Conservation (phyloP, 1,139 yeast species). For the Hemisphaericaspora lyxosophila region DNA sequence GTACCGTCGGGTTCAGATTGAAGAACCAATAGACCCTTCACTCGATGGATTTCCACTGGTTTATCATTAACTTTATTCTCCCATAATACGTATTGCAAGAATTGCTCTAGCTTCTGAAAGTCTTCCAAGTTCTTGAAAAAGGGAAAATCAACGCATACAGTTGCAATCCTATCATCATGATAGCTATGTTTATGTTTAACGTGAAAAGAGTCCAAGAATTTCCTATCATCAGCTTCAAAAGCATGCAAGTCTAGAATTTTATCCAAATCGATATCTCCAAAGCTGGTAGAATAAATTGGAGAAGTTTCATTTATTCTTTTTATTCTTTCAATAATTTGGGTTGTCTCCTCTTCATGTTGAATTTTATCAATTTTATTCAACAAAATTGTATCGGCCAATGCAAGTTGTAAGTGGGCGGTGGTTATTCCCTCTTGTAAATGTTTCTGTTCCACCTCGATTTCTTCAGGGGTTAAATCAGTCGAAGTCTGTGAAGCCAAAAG, state of each 20-base stretch:
- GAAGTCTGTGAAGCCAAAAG: conserved; percentile 21
- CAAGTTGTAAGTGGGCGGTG: conserved; percentile 87
- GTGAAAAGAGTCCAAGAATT: conserved; percentile 26
- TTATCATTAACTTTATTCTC: conserved; percentile 46
- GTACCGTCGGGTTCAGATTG: conserved; percentile 19
- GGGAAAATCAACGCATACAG: conserved; percentile 58
- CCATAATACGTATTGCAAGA: conserved; percentile 72
- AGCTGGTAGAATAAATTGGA: conserved; percentile 65
- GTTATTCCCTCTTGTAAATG: conserved; percentile 54
- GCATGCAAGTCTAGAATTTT: conserved; percentile 78
- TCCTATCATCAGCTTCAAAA: conserved; percentile 52
- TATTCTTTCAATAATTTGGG: conserved; percentile 39
- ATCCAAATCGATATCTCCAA: conserved; percentile 63
- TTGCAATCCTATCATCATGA: conserved; percentile 59
- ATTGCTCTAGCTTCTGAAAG: conserved; percentile 51
- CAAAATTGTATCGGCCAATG: conserved; percentile 80
- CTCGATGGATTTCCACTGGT: conserved; percentile 69
- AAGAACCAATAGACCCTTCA: conserved; percentile 69
- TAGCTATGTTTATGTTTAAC: conserved; percentile 20
- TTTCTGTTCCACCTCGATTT: conserved; percentile 33
- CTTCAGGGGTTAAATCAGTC: conserved; percentile 26
- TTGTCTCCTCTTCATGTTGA: conserved; percentile 18
- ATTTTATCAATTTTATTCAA: conserved; percentile 72
- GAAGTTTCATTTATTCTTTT: conserved; percentile 65
- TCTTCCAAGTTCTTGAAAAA: conserved; percentile 30